These are phyloP conservation scores for Pseudozyma hubeiensis DNA, from an alignment of 1,284 basidiomycete genomes.

Conservation along the genomic window DNA sequence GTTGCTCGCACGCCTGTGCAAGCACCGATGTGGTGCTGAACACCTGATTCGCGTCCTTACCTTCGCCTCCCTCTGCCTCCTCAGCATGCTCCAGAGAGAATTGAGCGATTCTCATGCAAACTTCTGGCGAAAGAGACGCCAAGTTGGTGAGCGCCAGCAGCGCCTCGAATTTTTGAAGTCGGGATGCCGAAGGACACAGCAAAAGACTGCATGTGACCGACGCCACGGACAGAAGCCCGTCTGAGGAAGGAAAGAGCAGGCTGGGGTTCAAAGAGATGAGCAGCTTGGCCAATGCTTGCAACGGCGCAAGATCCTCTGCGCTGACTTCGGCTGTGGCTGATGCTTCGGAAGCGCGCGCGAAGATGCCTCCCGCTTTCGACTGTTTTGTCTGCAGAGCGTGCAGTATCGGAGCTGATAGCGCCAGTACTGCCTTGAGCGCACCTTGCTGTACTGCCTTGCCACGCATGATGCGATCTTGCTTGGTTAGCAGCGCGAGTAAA, in stretches of 20 bases:
- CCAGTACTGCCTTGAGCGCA: constrained; percentile 79
- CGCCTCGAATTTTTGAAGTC: constrained; percentile 89
- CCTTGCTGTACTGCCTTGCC: constrained; percentile 85
- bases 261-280: constrained; percentile 89
- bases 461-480: constrained; percentile 78
- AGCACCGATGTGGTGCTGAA: constrained; percentile 26
- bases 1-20: constrained; percentile 69
- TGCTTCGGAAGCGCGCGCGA: constrained; percentile 7
- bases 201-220: constrained; percentile 43
- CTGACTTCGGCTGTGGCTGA: constrained; percentile 1
- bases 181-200: constrained; percentile 71
- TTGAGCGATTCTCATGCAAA: constrained; percentile 69
- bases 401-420: constrained; percentile 69
- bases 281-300: constrained; percentile 92
- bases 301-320: constrained; percentile 75
- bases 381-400: constrained; percentile 5
- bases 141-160: constrained; percentile 96
- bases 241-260: constrained; percentile 79
- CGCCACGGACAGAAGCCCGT: constrained; percentile 24
- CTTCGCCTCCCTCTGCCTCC: neutral
- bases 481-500: constrained; percentile 44
- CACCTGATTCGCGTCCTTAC: neutral
- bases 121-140: constrained; percentile 73
- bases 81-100: constrained; percentile 13
- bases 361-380: constrained; percentile 3